A percentile compares a stretch with the other conserved stretches of the same genome.
Conservation (phyloP, 345 rosid species). For the Anacardium occidentale region DNA sequence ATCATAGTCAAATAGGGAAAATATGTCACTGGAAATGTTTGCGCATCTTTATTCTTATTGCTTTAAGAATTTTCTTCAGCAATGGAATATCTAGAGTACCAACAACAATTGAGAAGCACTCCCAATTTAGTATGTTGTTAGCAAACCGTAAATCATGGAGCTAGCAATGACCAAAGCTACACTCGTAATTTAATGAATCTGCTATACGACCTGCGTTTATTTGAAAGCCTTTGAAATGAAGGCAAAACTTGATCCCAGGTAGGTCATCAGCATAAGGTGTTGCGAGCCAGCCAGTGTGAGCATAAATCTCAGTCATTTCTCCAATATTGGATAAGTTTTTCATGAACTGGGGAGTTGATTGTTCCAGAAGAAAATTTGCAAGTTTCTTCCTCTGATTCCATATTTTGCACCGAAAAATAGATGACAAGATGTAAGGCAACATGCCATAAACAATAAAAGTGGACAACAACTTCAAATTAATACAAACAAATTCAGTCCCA, state of each 20-base stretch:
- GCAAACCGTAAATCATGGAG: conserved; percentile 49
- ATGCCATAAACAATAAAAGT: neutral
- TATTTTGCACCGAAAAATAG: neutral
- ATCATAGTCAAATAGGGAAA: conserved; percentile 38
- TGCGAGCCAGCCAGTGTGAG: conserved; percentile 44
- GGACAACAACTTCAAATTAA: neutral
- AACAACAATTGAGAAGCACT: conserved; percentile 45
- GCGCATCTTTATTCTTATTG: conserved; percentile 35
- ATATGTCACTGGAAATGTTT: conserved; percentile 51
- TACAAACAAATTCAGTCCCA: neutral
- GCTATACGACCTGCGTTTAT: conserved; percentile 59
- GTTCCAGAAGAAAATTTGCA: conserved; percentile 63
- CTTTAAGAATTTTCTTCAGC: conserved; percentile 47
- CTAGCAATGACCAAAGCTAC: conserved; percentile 52
- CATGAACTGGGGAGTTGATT: conserved; percentile 54
- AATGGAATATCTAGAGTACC: conserved; percentile 50
- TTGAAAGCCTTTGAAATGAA: conserved; percentile 67
- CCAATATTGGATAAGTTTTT: conserved; percentile 48
- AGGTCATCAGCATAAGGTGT: conserved; percentile 54
- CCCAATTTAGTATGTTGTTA: conserved; percentile 51
- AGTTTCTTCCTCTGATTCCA: conserved; percentile 47
- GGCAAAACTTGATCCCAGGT: conserved; percentile 57
- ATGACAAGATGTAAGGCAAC: neutral
- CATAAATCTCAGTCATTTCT: conserved; percentile 51
- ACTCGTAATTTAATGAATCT: conserved; percentile 49